Percentiles rank a stretch among this genome's conserved stretches.
Evolutionary conservation across 2,329 filamentous ascomycete genomes (phyloP).

Genomic region (Colletotrichum paranaense): DNA sequence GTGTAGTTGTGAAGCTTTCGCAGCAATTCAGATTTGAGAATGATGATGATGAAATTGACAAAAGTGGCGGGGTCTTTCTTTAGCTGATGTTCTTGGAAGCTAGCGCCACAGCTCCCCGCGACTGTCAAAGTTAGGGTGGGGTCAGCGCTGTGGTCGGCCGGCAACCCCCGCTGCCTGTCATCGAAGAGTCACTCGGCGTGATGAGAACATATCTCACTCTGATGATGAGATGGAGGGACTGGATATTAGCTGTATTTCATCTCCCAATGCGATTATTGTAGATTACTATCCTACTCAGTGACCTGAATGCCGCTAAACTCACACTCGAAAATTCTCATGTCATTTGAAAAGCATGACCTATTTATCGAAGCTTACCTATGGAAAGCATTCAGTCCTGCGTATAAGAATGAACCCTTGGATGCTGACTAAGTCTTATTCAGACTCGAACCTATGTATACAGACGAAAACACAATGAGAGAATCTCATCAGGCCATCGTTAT

Average conservation of each 20-base stretch:
- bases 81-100: background rate
- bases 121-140: background rate
- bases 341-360: too few relatives aligned
- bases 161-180: background rate
- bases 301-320: too few relatives aligned
- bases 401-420: background rate
- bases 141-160: conserved; percentile 1
- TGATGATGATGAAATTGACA: conserved; percentile 2
- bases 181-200: conserved; percentile 24
- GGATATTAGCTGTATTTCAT: too few relatives aligned
- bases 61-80: conserved; percentile 4
- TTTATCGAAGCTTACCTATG: background rate
- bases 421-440: background rate
- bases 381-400: background rate
- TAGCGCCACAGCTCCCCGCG: conserved; percentile 27
- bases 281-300: too few relatives aligned
- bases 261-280: too few relatives aligned
- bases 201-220: too few relatives aligned
- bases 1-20: background rate
- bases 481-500: background rate
- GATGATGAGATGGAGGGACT: too few relatives aligned
- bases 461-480: background rate
- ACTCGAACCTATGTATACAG: background rate
- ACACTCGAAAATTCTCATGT: too few relatives aligned
- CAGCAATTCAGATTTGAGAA: background rate